These are phyloP conservation scores for Ascomycota sp. DNA, from an alignment of 2,329 filamentous ascomycete species.

Conservation along the genomic window DNA sequence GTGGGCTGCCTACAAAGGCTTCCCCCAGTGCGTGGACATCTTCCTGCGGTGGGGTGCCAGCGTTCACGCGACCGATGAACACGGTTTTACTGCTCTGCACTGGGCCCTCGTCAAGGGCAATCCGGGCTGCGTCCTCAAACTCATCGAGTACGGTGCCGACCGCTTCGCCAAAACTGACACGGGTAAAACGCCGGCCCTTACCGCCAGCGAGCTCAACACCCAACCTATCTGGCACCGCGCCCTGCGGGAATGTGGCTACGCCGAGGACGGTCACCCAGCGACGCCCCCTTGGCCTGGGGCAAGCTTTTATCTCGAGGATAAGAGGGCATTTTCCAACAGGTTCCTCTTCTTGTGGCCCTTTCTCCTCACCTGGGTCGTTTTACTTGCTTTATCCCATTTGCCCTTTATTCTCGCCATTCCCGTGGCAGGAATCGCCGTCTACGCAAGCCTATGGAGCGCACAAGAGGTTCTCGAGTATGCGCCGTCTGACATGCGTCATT, in stretches of 20 bases:
- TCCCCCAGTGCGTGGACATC: slow-evolving; percentile 74
- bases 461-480: slow-evolving; percentile 64
- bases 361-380: slow-evolving; percentile 46
- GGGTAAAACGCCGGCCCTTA: slow-evolving; percentile 74
- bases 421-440: slow-evolving; percentile 42
- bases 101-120: slow-evolving; percentile 94
- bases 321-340: slow-evolving; percentile 55
- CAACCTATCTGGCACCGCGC: slow-evolving; percentile 63
- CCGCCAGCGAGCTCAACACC: slow-evolving; percentile 81
- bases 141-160: slow-evolving; percentile 90
- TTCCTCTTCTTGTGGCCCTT: slow-evolving; percentile 88
- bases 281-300: slow-evolving; percentile 52
- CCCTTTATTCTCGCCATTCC: slow-evolving; percentile 62
- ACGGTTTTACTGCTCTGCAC: slow-evolving; percentile 84
- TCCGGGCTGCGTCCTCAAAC: slow-evolving; percentile 71
- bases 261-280: slow-evolving; percentile 53
- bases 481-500: slow-evolving; percentile 68
- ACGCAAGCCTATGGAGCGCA: slow-evolving; percentile 55
- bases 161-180: slow-evolving; percentile 75
- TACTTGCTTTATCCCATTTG: slow-evolving; percentile 54
- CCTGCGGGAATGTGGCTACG: slow-evolving; percentile 66
- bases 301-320: slow-evolving; percentile 54
- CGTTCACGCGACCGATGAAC: slow-evolving; percentile 75
- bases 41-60: slow-evolving; percentile 90
- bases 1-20: slow-evolving; percentile 99